These are phyloP conservation scores for Daldinia bambusicola DNA, from an alignment of 495 filamentous ascomycete genomes.

Conservation along the genomic window DNA sequence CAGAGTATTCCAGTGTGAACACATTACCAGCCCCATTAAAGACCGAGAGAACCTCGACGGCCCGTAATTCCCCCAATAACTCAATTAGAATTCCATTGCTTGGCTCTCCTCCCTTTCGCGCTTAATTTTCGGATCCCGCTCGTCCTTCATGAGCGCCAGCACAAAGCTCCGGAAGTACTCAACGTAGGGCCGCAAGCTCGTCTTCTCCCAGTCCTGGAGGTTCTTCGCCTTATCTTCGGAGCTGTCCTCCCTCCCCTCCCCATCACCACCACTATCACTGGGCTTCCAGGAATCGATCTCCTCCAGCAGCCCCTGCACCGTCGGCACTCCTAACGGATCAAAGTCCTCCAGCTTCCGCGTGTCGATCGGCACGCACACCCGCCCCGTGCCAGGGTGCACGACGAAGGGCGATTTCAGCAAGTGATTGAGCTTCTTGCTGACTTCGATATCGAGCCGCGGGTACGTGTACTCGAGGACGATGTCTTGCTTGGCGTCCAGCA, in stretches of 20 bases:
- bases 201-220: slow-evolving; percentile 94
- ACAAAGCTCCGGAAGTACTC: slow-evolving; percentile 90
- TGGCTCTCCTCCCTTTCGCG: slow-evolving; percentile 65
- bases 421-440: slow-evolving; percentile 97
- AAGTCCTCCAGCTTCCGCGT: slow-evolving; percentile 74
- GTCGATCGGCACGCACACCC: slow-evolving; percentile 96
- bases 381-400: slow-evolving; percentile 91
- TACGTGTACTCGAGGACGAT: slow-evolving; percentile 97
- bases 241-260: slow-evolving; percentile 34
- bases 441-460: slow-evolving; percentile 94
- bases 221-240: slow-evolving; percentile 50
- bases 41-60: neutral
- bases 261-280: neutral
- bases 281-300: slow-evolving; percentile 82
- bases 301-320: slow-evolving; percentile 76
- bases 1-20: too few species aligned
- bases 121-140: slow-evolving; percentile 78
- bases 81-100: slow-evolving; percentile 68
- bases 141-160: slow-evolving; percentile 78
- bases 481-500: slow-evolving; percentile 92
- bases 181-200: slow-evolving; percentile 89
- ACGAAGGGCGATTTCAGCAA: slow-evolving; percentile 96
- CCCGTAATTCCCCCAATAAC: neutral
- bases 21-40: too few species aligned
- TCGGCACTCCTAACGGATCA: slow-evolving; percentile 87